Evolutionary conservation across 148 eudicot genomes (phyloP), one percentile per base, ranked within the genome.

Genomic region (Heliosperma pusillum): DNA sequence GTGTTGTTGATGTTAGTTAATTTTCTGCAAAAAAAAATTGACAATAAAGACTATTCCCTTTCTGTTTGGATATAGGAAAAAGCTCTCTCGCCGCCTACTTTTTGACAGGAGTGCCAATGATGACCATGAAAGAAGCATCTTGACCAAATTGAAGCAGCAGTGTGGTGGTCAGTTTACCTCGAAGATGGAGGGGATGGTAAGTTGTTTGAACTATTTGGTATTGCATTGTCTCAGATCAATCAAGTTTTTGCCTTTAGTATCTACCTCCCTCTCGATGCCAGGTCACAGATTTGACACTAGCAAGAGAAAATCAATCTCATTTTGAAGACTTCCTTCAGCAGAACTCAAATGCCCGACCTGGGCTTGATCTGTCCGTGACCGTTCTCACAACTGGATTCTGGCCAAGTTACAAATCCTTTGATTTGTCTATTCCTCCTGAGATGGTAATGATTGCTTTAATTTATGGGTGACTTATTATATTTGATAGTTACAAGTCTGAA

Each of bases 151-250:
- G 84, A 89, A 91, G 88, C 97, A 91, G 77, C 93, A 89, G 75
- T 91, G 93, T 71, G 97, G 97, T 75, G 93, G 85, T 55, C 97
- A 91, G 69, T 91, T 91, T 70, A 91, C 97, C 10, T 91, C 97
- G 71, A 91, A 89, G 83, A 91, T 91, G 97, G 97, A 91, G 85
- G 97, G 97, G 5, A 91, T 89, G 93, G 97, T 88, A 53, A 57
- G 82, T 62, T 75, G 72, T 64, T 13, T 61, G 9, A 4, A 52
- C 30, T 42, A 12, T 58, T 20, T 74, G 27, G 26, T 19, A 0
- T n/a, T 26, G 8, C 6, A 57, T 5, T 7, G 7, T 44, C 65
- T 20, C 63, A 10, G 16, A 19, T 63, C 19, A 47, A 12, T 55
- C 56, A 30, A 0, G 33, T 30, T 0, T 0, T 70, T 20, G 24